Conservation (phyloP, 495 filamentous ascomycete genomes). For the Bacidia gigantensis region DNA sequence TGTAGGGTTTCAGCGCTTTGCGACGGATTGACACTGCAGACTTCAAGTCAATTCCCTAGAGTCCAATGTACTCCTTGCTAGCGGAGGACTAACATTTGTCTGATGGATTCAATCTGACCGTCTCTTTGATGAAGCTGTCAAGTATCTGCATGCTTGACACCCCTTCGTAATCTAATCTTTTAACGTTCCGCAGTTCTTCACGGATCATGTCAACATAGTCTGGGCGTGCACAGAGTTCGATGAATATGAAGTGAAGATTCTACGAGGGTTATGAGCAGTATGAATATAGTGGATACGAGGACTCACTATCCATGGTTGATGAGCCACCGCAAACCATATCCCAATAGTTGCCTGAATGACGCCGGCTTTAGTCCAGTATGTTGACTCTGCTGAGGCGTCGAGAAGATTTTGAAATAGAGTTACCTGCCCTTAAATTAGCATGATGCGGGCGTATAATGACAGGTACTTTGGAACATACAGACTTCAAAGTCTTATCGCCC, state of each 20-base stretch:
- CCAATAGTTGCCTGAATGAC: slow-evolving; percentile 10
- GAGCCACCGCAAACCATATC: slow-evolving; percentile 14
- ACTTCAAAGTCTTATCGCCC: neutral
- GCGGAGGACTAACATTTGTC: slow-evolving; percentile 5
- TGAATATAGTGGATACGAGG: neutral
- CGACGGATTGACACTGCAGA: slow-evolving; percentile 10
- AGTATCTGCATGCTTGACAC: slow-evolving; percentile 6
- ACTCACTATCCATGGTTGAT: slow-evolving; percentile 16
- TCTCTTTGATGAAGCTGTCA: slow-evolving; percentile 13
- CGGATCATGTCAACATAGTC: slow-evolving; percentile 13
- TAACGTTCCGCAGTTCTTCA: slow-evolving; percentile 2
- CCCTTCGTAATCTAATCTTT: neutral
- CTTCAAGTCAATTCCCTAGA: neutral
- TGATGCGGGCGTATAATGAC: neutral
- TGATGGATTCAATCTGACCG: slow-evolving; percentile 4
- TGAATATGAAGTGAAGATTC: slow-evolving; percentile 9
- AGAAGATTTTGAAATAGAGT: slow-evolving; percentile 6
- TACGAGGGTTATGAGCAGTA: neutral
- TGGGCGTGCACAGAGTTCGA: slow-evolving; percentile 9
- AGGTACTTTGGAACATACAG: neutral
- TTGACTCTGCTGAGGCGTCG: neutral
- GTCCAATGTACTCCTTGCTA: neutral
- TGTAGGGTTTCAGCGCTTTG: slow-evolving; percentile 12
- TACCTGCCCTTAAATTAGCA: neutral
- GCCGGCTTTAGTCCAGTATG: slow-evolving; percentile 10